These are phyloP conservation scores for Sporisorium exsertum DNA, from an alignment of 1,284 basidiomycete genomes.

Conservation along the genomic window DNA sequence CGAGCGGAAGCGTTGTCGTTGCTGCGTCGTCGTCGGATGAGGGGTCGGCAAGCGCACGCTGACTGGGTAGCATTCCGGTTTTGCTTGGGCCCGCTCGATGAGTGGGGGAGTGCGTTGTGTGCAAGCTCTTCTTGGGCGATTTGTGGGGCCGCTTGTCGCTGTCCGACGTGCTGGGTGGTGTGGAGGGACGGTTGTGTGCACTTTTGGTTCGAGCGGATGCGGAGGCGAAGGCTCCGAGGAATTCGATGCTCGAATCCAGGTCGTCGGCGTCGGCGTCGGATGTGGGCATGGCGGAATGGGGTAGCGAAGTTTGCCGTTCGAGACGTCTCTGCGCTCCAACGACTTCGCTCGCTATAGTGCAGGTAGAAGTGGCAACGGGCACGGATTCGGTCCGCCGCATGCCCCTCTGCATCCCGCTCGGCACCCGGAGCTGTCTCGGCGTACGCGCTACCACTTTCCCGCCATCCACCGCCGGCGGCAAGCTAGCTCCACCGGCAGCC, in stretches of 20 bases:
- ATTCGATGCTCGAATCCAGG: constrained; percentile 34
- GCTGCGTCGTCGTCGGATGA: background rate
- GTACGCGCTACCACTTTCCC: background rate
- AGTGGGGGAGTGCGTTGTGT: background rate
- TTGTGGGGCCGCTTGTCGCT: constrained; percentile 7
- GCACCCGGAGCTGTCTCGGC: constrained; percentile 21
- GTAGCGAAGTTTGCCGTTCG: constrained; percentile 1
- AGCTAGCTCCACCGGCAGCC: background rate
- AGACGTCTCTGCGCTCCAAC: background rate
- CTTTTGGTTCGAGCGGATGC: background rate
- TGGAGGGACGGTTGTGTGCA: background rate
- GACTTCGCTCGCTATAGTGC: background rate
- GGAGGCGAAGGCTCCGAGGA: constrained; percentile 17
- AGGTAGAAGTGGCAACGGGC: background rate
- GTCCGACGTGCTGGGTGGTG: background rate
- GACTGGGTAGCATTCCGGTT: background rate
- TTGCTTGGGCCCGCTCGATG: too few species aligned
- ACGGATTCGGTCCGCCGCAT: constrained; percentile 27
- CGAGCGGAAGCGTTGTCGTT: background rate
- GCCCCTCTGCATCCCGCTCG: constrained; percentile 12
- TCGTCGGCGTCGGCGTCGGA: constrained; percentile 4
- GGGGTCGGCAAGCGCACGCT: constrained; percentile 10
- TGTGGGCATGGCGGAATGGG: background rate
- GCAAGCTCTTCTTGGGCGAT: constrained; percentile 14
- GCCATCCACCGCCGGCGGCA: background rate